Evolutionary conservation across 164 flowering plant species (phyloP), one percentile per base, ranked within the genome.

Genomic region (Macadamia tetraphylla): DNA sequence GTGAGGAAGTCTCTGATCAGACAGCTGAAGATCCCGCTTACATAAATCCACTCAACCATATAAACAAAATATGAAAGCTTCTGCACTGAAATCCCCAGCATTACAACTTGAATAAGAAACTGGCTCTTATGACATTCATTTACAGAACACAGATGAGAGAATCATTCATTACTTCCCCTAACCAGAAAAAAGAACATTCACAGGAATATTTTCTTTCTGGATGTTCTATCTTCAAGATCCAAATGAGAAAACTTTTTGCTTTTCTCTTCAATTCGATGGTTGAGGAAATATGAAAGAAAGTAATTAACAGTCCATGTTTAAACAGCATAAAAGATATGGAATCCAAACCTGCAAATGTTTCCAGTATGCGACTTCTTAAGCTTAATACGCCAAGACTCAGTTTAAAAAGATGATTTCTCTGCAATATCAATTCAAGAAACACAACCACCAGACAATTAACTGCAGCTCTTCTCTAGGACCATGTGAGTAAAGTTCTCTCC

Each of bases 1-100:
- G 72, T 64, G 60, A 53, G 44, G 60, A 66, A 73, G 60, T 66
- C 70, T 66, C 68, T 43, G 32, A n/a, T 18, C 57, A 62, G 61
- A 59, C 68, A 49, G 62, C 69, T 52, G 18, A 64, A 57, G 57
- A 23, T 23, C 56, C 51, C 77, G 77, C 73, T 66, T 62, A n/a
- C 35, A n/a, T 32, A 68, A 46, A 64, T 55, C 30, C 64, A 67
- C 18, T 18, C 42, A 63, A 23, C 4, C 15, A 15, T 40, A 46
- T 53, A 56, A 61, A 57, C 8, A 48, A 6, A 17, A 46, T 12
- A 44, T 61, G 14, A 67, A 23, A 14, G 44, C 29, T 17, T 13
- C 43, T 30, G 1, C 13, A 31, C 43, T 32, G 43, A 60, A 60
- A 31, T 31, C 17, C 29, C 63, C 61, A 65, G 35, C 23, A 65